Evolutionary conservation across 345 rosid genomes (phyloP).

Genomic region (sweet orange (Citrus sinensis)): DVS_A1.0 CM039162.1:19448001-19448500

Average conservation of each 20-base stretch:
- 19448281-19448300: background rate
- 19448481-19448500: background rate
- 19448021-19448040: background rate
- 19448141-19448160: conserved; percentile 81
- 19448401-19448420: background rate
- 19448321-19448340: background rate
- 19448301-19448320: background rate
- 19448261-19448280: background rate
- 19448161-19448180: conserved; percentile 70
- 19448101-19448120: conserved; percentile 85
- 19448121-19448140: conserved; percentile 78
- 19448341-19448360: background rate
- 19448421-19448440: background rate
- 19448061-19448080: background rate
- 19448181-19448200: conserved; percentile 90
- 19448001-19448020: background rate
- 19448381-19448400: background rate
- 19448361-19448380: background rate
- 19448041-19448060: background rate
- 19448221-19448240: conserved; percentile 91
- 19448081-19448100: conserved; percentile 28
- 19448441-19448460: background rate
- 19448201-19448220: conserved; percentile 82
- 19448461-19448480: background rate
- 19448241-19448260: background rate